Conservation (phyloP, 2,329 filamentous ascomycete species). For the Clonostachys rosea region DNA sequence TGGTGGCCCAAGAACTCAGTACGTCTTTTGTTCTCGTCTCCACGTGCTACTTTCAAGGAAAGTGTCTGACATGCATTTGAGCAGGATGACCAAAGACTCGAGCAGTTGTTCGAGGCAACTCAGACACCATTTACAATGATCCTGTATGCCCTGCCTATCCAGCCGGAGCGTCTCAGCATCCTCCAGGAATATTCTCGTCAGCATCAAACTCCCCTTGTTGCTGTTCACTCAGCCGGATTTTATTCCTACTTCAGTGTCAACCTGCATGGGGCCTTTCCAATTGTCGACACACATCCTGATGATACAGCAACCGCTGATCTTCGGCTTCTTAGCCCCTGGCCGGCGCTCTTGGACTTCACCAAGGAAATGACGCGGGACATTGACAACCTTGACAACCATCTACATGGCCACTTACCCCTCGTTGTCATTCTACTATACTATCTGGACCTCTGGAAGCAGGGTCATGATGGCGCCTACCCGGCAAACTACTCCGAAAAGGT, state of each 20-base stretch:
- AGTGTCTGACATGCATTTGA: neutral
- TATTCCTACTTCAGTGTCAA: slow-evolving; percentile 83
- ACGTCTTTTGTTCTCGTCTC: slow-evolving; percentile 7
- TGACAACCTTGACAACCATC: slow-evolving; percentile 66
- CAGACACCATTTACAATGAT: slow-evolving; percentile 43
- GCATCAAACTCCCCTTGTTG: slow-evolving; percentile 68
- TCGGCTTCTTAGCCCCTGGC: slow-evolving; percentile 80
- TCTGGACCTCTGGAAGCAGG: slow-evolving; percentile 72
- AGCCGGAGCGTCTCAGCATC: slow-evolving; percentile 31
- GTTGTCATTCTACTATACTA: slow-evolving; percentile 79
- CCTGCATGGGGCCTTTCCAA: slow-evolving; percentile 76
- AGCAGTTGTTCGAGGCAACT: slow-evolving; percentile 31
- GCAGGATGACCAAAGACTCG: slow-evolving; percentile 12
- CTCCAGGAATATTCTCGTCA: slow-evolving; percentile 43
- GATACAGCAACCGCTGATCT: slow-evolving; percentile 81
- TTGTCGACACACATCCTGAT: slow-evolving; percentile 94
- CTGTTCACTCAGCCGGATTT: slow-evolving; percentile 86
- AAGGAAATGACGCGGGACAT: slow-evolving; percentile 64
- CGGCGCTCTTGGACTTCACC: slow-evolving; percentile 68
- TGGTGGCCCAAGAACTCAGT: slow-evolving; percentile 53
- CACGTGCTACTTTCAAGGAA: neutral
- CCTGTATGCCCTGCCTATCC: slow-evolving; percentile 48
- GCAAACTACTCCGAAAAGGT: slow-evolving; percentile 79
- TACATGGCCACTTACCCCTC: slow-evolving; percentile 90
- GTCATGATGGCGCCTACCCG: slow-evolving; percentile 65